Evolutionary conservation across 1,284 basidiomycete species (phyloP), one percentile per base, ranked within the genome.

Genomic region (Rhodotorula sp.): DNA sequence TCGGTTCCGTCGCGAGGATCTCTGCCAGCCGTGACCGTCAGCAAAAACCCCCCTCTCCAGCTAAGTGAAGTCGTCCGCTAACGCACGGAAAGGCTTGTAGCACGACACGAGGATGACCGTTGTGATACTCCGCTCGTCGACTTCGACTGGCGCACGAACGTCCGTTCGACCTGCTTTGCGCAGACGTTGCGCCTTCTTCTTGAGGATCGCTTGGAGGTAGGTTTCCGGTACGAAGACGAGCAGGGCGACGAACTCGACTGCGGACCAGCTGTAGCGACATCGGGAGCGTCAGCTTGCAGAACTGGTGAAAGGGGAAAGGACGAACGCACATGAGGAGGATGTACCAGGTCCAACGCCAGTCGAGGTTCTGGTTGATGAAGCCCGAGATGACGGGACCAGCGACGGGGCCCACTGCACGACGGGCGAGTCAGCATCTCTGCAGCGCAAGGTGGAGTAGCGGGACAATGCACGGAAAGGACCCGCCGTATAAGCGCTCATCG

Each of bases 311-410:
- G 26, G 28, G 26, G 28, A 24, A 4, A 60, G 56, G 37, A 56
- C 28, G 6, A 40, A 34, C 65, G 54, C 61, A 74, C 40, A 88
- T 88, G 3, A 87, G 76, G 59, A 88, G 78, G 34, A 88, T 80
- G 67, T 87, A 85, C 79, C 87, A 92, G 0, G 88, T 89, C 90
- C 90, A 92, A 62, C 88, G 81, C 91, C 91, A 93, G 65, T 84
- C 73, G 0, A 85, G 75, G 73, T 89, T 83, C 83, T 87, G 73
- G 59, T 80, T 71, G 53, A 75, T 68, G 46, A 76, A 77, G 13
- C 70, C 69, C 0, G 58, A 52, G 22, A 71, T 64, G 64, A 73
- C 66, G 10, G 73, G 77, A 4, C 72, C 77, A 7, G 65, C 54
- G 18, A 65, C 59, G 2, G 74, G 73, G 2, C 69, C 64, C 24